Base-by-base conservation (phyloP, 257 asterid genomes). In the Penstemon barbatus region DNA sequence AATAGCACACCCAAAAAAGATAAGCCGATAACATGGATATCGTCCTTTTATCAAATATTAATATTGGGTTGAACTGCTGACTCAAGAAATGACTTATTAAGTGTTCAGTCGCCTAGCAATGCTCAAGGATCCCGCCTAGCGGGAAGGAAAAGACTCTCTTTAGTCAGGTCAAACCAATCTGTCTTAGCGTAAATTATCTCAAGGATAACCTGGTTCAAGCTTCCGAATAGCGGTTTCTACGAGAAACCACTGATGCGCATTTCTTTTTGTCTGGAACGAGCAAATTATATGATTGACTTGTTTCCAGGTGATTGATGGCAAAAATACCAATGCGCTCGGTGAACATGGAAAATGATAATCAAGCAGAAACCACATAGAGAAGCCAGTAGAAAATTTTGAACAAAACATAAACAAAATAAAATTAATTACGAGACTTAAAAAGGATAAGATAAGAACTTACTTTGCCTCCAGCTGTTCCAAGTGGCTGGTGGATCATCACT, bases 401-500 rank as follows among this genome's bases (percentile, higher is more conserved):
- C 33, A 50, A 36, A 45, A 64, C 4, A n/a, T 25, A 10, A 8
- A 38, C 37, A n/a, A 25, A 0, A 37, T 40, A 60, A 36, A 37
- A 55, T 48, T n/a, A 25, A 9, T 59, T 68, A 4, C 55, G 66
- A 70, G 58, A 49, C 46, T 52, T 33, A 40, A 38, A 66, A 37
- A 45, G 11, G 33, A 39, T n/a, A 8, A 74, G 67, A 25, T 49
- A 50, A 39, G 37, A 38, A 71, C 85, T 77, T 82, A 85, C 95
- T 63, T 74, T 80, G 53, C 97, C 97, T 18, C 97, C 93, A 44
- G 89, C 72, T 67, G 87, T 75, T 75, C 96, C 97, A 75, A 83
- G 90, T 42, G 99, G 99, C 81, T 86, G 95, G 78, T 87, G 99
- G 80, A 94, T 89, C 99, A 94, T 91, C 71, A 94, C 97, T 80